A percentile compares a stretch with the other conserved stretches of the same genome.
Evolutionary conservation across 495 filamentous ascomycete species (phyloP).

Genomic region (Hypomontagnella monticulosa): DNA sequence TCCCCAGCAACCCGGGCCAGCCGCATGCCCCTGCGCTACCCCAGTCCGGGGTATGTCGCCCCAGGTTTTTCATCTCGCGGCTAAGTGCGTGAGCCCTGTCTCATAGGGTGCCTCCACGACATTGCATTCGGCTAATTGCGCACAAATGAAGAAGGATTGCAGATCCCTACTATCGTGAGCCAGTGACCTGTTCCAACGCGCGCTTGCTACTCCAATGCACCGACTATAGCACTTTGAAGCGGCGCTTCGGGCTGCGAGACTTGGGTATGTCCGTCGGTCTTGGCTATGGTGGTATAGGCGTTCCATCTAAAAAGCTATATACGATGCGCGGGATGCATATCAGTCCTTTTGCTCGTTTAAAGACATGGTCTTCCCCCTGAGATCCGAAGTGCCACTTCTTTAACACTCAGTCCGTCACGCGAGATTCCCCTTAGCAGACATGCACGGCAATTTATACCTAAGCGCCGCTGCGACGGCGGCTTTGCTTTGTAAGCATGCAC

Average conservation of each 20-base stretch:
- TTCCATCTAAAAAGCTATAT: neutral
- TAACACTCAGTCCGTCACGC: slow-evolving; percentile 17
- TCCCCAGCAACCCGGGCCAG: slow-evolving; percentile 33
- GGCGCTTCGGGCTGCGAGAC: slow-evolving; percentile 29
- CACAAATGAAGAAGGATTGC: slow-evolving; percentile 28
- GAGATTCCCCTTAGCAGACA: slow-evolving; percentile 22
- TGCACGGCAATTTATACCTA: slow-evolving; percentile 29
- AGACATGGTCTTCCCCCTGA: slow-evolving; percentile 8
- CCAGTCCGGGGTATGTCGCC: neutral
- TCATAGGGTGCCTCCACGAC: slow-evolving; percentile 17
- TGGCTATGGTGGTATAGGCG: slow-evolving; percentile 3
- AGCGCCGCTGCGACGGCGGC: slow-evolving; percentile 30
- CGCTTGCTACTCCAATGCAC: slow-evolving; percentile 19
- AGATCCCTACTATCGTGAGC: slow-evolving; percentile 12
- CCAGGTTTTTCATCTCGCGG: slow-evolving; percentile 39
- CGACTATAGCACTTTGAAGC: slow-evolving; percentile 25
- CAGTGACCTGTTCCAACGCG: slow-evolving; percentile 11
- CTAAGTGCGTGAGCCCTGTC: slow-evolving; percentile 31
- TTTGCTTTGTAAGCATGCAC: slow-evolving; percentile 35
- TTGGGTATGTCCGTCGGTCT: slow-evolving; percentile 11
- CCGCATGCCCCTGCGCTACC: slow-evolving; percentile 17
- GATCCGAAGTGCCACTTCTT: neutral
- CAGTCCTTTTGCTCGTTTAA: slow-evolving; percentile 8
- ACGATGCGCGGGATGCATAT: neutral
- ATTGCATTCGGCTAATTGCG: slow-evolving; percentile 34